Evolutionary conservation across 768 basidiomycete genomes (phyloP), one percentile per base, ranked within the genome.

Genomic region (Tricholoma saponaceum): DNA sequence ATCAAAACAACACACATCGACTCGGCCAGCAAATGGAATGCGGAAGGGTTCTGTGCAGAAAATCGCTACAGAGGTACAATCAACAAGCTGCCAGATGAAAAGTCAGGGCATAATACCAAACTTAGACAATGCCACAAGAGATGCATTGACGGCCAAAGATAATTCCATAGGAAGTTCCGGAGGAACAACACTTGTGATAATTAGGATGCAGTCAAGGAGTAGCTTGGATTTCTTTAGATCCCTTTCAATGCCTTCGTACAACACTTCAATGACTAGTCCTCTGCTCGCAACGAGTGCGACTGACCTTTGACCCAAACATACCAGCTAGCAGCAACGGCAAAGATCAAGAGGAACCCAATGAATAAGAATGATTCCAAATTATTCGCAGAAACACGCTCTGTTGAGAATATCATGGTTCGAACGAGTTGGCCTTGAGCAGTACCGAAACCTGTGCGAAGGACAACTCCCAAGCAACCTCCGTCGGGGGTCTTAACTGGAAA

Each of bases 21-120:
- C 95, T 20, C 94, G 84, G 5, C 97, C 97, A 5, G 97, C 97
- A 60, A 78, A 91, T 0, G 97, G 95, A 60, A 98, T 99, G 20
- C 97, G 85, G 84, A 99, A 98, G 0, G 97, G 97, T 66, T 99
- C 97, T 16, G 97, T 99, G 69, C 97, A 98, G 76, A 95, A 99
- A 58, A 98, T 99, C 6, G 96, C 96, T 97, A 60, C 14, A 51
- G 5, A 3, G 22, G 3, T 22, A n/a, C 12, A 35, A 22, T 12
- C 16, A 39, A 20, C 0, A 25, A 14, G 16, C 14, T 8, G 39
- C 49, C 3, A 54, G 22, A 9, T 10, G n/a, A 51, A n/a, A 13
- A 18, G 26, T 30, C 41, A 54, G 28, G n/a, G 18, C 1, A 10
- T 77, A 89, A 16, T 62, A 95, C 95, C 89, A 68, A 79, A 94